Evolutionary conservation across 2,329 filamentous ascomycete species (phyloP), one percentile per base, ranked within the genome.

Genomic region (Colletotrichum cuscutae): DNA sequence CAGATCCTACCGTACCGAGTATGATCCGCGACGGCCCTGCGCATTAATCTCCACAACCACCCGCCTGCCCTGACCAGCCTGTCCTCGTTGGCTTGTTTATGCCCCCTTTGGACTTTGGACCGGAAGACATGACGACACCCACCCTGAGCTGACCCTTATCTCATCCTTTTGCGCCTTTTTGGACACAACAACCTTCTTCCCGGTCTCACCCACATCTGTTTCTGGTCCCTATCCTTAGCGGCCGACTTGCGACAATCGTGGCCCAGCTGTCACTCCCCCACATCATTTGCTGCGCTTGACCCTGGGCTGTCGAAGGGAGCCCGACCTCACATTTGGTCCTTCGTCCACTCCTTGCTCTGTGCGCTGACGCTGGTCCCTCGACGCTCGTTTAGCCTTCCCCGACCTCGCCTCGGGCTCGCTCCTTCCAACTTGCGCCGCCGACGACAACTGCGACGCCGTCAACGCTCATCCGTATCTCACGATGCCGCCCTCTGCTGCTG

Each of bases 401-500:
- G 52, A 30, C 58, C 26, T 46, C 26, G 57, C 30, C 62, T 57
- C 68, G 53, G 53, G 22, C 54, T 57, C 52, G 35, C 30, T 61
- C 37, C 52, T 46, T 72, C 59, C 22, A n/a, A 32, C 28, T 68
- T 73, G 58, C 71, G 68, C 63, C 22, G 52, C 54, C 30, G 28
- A 57, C 46, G 62, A 22, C 26, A 72, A n/a, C 30, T 73, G 57
- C 71, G 56, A 63, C 64, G 30, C 22, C 28, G 28, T 35, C 26
- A 12, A 42, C 28, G 28, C n/a, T 24, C 61, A 53, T 22, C 12
- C 19, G 4, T 49, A n/a, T 49, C 30, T 67, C 61, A 78, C 69
- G 69, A 83, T 86, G 84, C 79, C 84, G 76, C 79, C 82, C 28
- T 77, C 81, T 59, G 81, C 82, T 65, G 76, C 76, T 26, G 74